phyloP scores from a whole-genome alignment of 1,284 basidiomycete species.

The Mrakiaceae sp. region DNA sequence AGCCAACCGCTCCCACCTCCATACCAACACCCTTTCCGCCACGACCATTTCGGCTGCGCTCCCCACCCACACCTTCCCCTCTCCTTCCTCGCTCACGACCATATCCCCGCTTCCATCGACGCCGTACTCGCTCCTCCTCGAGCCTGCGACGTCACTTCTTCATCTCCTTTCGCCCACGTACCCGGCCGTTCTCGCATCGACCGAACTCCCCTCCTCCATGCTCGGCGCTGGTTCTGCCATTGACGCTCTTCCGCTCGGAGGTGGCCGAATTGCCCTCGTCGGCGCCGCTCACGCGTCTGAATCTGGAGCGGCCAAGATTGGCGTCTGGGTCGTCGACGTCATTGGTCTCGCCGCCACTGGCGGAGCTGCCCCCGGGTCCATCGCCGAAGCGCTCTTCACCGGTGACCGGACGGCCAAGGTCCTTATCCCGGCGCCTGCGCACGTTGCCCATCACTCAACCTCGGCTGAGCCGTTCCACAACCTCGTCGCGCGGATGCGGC shows the following conservation, averaged over 20 bases:
- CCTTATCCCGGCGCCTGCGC: constrained; percentile 6
- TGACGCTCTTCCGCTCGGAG: neutral
- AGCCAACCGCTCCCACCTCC: constrained; percentile 12
- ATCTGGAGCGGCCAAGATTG: constrained; percentile 1
- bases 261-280: constrained; percentile 1
- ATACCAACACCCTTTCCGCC: constrained; percentile 3
- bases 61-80: constrained; percentile 11
- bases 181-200: constrained; percentile 8
- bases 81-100: constrained; percentile 2
- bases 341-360: neutral
- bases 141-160: neutral
- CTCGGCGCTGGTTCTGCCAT: neutral
- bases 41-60: neutral
- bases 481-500: constrained; percentile 7
- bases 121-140: constrained; percentile 7
- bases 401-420: constrained; percentile 7
- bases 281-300: neutral
- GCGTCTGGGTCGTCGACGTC: constrained; percentile 6
- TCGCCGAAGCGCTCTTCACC: constrained; percentile 7
- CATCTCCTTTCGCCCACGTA: constrained; percentile 6
- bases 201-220: constrained; percentile 1
- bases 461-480: constrained; percentile 2
- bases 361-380: neutral
- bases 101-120: neutral
- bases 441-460: neutral